phyloP scores from a whole-genome alignment of 75 land plant species.

The Sequoiadendron giganteum region DNA sequence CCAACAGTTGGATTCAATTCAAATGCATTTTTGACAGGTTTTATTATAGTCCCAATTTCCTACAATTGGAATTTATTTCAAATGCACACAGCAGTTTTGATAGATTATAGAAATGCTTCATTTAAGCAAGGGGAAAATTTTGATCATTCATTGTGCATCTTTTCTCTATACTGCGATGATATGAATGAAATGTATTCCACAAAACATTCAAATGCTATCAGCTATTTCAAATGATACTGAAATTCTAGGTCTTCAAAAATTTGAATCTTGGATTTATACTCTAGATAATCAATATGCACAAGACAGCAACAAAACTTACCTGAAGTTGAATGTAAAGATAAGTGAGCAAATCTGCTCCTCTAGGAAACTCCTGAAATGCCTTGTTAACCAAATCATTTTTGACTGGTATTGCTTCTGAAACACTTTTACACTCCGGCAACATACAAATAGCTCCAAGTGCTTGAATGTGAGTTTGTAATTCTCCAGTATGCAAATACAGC shows the following conservation, averaged over 20 bases:
- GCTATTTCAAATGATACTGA: neutral
- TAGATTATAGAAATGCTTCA: neutral
- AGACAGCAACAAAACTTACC: conserved; percentile 31
- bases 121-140: neutral
- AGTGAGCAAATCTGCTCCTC: conserved; percentile 82
- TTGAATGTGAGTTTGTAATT: conserved; percentile 63
- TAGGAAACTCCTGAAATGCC: conserved; percentile 55
- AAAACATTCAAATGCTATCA: neutral
- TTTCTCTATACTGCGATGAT: neutral
- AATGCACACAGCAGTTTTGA: neutral
- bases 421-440: conserved; percentile 10
- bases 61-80: neutral
- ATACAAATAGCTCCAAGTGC: conserved; percentile 70
- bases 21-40: neutral
- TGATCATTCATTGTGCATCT: neutral
- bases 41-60: neutral
- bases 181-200: neutral
- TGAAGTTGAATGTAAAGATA: conserved; percentile 71
- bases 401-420: conserved; percentile 15
- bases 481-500: conserved; percentile 73
- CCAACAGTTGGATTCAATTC: neutral
- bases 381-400: conserved; percentile 17
- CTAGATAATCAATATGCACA: neutral
- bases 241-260: neutral
- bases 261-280: neutral